Base-by-base conservation (phyloP, 2,329 filamentous ascomycete genomes). In the Colletotrichum musicola region DNA sequence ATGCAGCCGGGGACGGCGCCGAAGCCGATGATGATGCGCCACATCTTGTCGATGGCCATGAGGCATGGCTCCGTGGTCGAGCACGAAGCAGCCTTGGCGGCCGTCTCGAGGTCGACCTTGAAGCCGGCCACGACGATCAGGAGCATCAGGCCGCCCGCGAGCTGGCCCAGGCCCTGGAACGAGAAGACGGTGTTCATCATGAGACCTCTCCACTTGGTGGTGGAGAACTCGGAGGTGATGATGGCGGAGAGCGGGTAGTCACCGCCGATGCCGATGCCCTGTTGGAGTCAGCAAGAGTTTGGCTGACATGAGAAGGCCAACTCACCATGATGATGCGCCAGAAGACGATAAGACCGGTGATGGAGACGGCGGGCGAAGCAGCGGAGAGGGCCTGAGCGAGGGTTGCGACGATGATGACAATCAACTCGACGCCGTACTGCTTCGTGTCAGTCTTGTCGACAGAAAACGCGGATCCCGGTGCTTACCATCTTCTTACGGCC, bases 371-470 rank as follows among this genome's bases (percentile, higher is more conserved):
- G 6, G 85, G 85, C 1, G 91, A 93, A 64, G 82, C 80, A 20
- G 90, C 88, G 51, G 89, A 84, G 35, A 94, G 84, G 38, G 91
- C 83, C 80, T 94, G 92, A 53, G 90, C 92, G 63, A 94, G 83
- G 20, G 92, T 94, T 16, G 90, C 90, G 73, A 93, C 90, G 80
- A 94, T 94, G 80, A 94, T 94, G 74, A 95, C 81, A 71, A 95
- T 92, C 71, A 95, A 81, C 80, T 95, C 92, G 22, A 94, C 84
- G 71, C 93, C 93, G 78, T 97, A 88, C 82, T 83, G 82, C 58
- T 73, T 72, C 60, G 70, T 73, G 59, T 13, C 14, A 4, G 9
- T 30, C 25, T 38, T 53, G 9, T 35, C 30, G 30, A 35, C 30
- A 2, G 3, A 7, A 35, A 12, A 25, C 3, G 13, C 4, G 12